These are phyloP conservation scores for Sophora flavescens DNA, from an alignment of 306 rosid genomes.

Conservation along the genomic window DNA sequence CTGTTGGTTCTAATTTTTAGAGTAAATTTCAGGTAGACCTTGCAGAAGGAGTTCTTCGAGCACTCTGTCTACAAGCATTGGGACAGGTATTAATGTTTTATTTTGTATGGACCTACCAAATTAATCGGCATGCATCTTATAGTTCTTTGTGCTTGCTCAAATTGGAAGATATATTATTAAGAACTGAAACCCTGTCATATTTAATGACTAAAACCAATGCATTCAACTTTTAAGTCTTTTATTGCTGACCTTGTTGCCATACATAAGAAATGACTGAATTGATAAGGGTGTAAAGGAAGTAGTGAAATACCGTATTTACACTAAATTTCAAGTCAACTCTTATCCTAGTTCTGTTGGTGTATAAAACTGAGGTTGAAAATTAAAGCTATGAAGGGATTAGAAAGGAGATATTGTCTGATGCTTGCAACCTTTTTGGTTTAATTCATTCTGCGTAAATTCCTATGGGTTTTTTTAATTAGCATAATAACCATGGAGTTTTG, in stretches of 20 bases:
- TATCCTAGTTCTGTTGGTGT: slow-evolving; percentile 19
- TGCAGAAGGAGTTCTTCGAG: slow-evolving; percentile 92
- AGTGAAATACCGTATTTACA: neutral
- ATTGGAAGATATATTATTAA: slow-evolving; percentile 25
- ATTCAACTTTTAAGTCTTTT: neutral
- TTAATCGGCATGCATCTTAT: neutral
- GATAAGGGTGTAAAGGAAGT: neutral
- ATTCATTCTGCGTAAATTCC: neutral
- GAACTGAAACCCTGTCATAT: slow-evolving; percentile 24
- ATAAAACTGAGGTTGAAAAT: slow-evolving; percentile 17
- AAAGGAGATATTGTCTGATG: slow-evolving; percentile 4
- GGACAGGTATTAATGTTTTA: slow-evolving; percentile 73
- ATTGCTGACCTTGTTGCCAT: slow-evolving; percentile 1
- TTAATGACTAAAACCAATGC: slow-evolving; percentile 13
- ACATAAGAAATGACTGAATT: neutral
- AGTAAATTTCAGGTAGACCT: slow-evolving; percentile 96
- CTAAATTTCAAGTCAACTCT: slow-evolving; percentile 13
- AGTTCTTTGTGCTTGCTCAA: slow-evolving; percentile 30
- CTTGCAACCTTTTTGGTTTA: neutral
- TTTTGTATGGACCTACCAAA: slow-evolving; percentile 25
- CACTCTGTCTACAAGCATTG: slow-evolving; percentile 93
- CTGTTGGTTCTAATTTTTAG: slow-evolving; percentile 60
- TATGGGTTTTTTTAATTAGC: neutral
- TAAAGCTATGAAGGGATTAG: slow-evolving; percentile 12
- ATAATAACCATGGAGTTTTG: neutral